These are phyloP conservation scores for Oryza rufipogon DNA, from an alignment of 176 grass and related monocot genomes.

Conservation along the genomic window DNA sequence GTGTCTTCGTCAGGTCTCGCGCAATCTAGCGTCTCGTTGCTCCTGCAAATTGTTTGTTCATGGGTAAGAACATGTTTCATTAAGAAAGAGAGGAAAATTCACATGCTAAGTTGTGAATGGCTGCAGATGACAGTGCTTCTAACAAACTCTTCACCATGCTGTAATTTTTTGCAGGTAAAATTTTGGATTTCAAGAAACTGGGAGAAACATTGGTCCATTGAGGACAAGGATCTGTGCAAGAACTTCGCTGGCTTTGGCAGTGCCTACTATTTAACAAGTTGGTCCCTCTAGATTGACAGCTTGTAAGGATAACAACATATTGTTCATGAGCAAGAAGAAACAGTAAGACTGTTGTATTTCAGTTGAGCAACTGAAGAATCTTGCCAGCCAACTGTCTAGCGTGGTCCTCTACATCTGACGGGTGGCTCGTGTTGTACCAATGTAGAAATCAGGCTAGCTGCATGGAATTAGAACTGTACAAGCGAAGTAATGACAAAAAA, in stretches of 20 bases:
- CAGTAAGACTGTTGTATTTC: slow-evolving; percentile 39
- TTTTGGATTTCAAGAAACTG: slow-evolving; percentile 32
- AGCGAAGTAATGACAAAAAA: slow-evolving; percentile 18
- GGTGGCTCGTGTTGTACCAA: slow-evolving; percentile 29
- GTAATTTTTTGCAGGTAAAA: not conserved
- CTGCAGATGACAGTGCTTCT: not conserved
- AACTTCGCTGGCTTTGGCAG: not conserved
- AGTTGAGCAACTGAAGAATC: slow-evolving; percentile 56
- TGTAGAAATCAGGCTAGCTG: slow-evolving; percentile 8
- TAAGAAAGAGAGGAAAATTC: not conserved
- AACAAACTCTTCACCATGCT: not conserved
- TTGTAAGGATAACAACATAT: slow-evolving; percentile 40
- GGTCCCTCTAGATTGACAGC: slow-evolving; percentile 43
- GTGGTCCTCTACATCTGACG: slow-evolving; percentile 50
- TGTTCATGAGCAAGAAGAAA: slow-evolving; percentile 48
- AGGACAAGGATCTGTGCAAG: slow-evolving; percentile 15
- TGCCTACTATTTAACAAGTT: not conserved
- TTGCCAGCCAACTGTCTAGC: slow-evolving; percentile 37
- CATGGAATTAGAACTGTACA: slow-evolving; percentile 13
- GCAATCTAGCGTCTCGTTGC: slow-evolving; percentile 46
- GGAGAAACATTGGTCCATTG: slow-evolving; percentile 30
- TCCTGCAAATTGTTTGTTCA: slow-evolving; percentile 45
- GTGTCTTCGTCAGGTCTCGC: slow-evolving; percentile 45
- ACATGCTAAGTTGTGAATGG: not conserved
- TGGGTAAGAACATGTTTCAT: slow-evolving; percentile 24